A percentile compares a stretch with the other conserved stretches of the same genome.
phyloP scores from a whole-genome alignment of 352 stramenopile genomes.

The Phytophthora ohioensis region DNA sequence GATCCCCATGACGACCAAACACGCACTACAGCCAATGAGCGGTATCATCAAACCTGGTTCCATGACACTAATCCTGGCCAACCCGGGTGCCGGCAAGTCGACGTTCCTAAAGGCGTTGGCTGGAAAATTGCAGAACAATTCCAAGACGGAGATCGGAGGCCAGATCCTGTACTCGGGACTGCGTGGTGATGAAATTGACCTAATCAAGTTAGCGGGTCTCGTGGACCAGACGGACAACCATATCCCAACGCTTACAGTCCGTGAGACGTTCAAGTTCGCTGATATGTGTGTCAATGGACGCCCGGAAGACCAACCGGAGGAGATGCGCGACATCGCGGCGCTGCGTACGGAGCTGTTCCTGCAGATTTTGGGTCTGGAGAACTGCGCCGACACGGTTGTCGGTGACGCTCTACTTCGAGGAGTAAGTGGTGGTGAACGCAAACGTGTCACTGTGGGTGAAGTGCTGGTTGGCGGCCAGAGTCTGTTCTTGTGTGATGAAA shows the following conservation, averaged over 20 bases:
- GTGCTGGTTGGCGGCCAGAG: constrained; percentile 55
- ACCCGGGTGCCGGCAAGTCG: constrained; percentile 63
- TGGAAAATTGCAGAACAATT: constrained; percentile 63
- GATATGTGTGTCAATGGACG: constrained; percentile 89
- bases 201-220: constrained; percentile 70
- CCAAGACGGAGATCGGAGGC: constrained; percentile 41
- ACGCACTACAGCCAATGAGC: constrained; percentile 71
- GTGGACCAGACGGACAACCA: constrained; percentile 89
- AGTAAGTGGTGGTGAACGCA: constrained; percentile 90
- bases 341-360: constrained; percentile 82
- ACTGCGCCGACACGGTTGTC: constrained; percentile 94
- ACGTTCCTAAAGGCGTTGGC: constrained; percentile 76
- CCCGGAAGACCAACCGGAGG: constrained; percentile 65
- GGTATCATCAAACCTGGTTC: constrained; percentile 71
- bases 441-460: constrained; percentile 88
- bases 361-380: constrained; percentile 83
- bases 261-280: constrained; percentile 92
- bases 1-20: constrained; percentile 43
- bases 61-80: constrained; percentile 49
- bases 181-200: constrained; percentile 53
- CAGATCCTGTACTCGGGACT: constrained; percentile 63
- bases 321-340: constrained; percentile 76
- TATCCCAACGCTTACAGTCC: constrained; percentile 92
- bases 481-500: constrained; percentile 87
- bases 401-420: constrained; percentile 88